phyloP scores from a whole-genome alignment of 176 grass and related monocot species.

The Ensete ventricosum region DNA sequence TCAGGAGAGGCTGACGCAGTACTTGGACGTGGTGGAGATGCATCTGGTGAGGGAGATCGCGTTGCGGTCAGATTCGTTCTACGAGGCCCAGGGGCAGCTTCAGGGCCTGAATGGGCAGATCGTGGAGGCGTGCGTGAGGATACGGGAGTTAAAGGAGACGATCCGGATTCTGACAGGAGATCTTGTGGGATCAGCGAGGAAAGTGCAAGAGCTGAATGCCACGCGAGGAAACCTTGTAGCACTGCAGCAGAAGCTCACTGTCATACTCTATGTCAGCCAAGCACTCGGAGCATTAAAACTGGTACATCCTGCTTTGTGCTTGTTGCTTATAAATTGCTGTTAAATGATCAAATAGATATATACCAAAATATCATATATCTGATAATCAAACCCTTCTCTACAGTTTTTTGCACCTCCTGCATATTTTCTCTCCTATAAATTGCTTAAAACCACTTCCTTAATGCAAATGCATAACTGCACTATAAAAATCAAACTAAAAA shows the following conservation, averaged over 20 bases:
- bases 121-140: conserved; percentile 62
- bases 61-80: conserved; percentile 70
- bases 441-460: too few species aligned
- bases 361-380: too few species aligned
- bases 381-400: too few species aligned
- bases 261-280: conserved; percentile 88
- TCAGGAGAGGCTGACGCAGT: conserved; percentile 80
- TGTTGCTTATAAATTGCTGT: neutral
- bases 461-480: too few species aligned
- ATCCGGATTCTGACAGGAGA: conserved; percentile 66
- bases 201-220: conserved; percentile 88
- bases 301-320: conserved; percentile 19
- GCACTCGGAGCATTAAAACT: conserved; percentile 69
- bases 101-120: conserved; percentile 72
- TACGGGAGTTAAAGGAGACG: conserved; percentile 65
- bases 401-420: too few species aligned
- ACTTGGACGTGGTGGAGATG: conserved; percentile 79
- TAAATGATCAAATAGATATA: too few species aligned
- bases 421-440: too few species aligned
- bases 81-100: conserved; percentile 66
- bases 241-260: conserved; percentile 79
- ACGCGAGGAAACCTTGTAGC: conserved; percentile 59
- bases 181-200: conserved; percentile 56
- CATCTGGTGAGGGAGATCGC: conserved; percentile 87
- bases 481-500: too few species aligned